phyloP scores from a whole-genome alignment of 1,284 basidiomycete species.

The Cryptococcus sp. region DNA sequence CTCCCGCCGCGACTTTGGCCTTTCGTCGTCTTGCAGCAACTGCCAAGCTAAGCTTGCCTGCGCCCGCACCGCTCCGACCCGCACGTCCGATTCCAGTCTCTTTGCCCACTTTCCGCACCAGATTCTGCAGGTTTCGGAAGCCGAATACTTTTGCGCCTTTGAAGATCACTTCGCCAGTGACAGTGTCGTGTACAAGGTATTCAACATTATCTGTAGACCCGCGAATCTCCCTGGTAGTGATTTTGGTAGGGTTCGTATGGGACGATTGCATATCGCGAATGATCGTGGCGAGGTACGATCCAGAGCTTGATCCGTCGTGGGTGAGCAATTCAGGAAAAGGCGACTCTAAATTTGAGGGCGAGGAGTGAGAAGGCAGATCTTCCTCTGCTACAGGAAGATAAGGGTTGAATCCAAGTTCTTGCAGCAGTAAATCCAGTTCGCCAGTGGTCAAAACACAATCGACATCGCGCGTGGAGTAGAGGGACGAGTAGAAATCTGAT shows the following conservation, averaged over 20 bases:
- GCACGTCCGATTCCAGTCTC: slow-evolving; percentile 74
- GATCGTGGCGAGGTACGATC: slow-evolving; percentile 84
- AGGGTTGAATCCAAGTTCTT: slow-evolving; percentile 79
- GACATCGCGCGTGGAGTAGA: slow-evolving; percentile 81
- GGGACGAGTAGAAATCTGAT: slow-evolving; percentile 79
- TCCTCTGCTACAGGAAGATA: slow-evolving; percentile 37
- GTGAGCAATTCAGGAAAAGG: slow-evolving; percentile 70
- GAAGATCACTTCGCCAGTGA: slow-evolving; percentile 69
- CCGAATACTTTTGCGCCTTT: slow-evolving; percentile 95
- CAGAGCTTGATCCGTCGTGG: slow-evolving; percentile 86
- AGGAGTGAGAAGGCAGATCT: neutral
- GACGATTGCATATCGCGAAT: slow-evolving; percentile 58
- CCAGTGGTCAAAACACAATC: slow-evolving; percentile 98
- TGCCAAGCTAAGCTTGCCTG: slow-evolving; percentile 47
- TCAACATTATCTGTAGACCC: slow-evolving; percentile 66
- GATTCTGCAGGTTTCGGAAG: slow-evolving; percentile 95
- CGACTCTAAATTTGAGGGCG: slow-evolving; percentile 13
- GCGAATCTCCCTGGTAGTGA: slow-evolving; percentile 64
- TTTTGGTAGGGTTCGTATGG: slow-evolving; percentile 57
- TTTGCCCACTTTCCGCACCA: slow-evolving; percentile 88
- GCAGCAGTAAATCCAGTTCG: slow-evolving; percentile 84
- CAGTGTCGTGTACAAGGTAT: slow-evolving; percentile 59
- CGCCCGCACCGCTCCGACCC: slow-evolving; percentile 53
- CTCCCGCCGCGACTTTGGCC: slow-evolving; percentile 44
- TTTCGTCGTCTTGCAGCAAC: slow-evolving; percentile 53